Evolutionary conservation across 495 filamentous ascomycete species (phyloP), one percentile per base, ranked within the genome.

Genomic region (Penicillium ucsense): DNA sequence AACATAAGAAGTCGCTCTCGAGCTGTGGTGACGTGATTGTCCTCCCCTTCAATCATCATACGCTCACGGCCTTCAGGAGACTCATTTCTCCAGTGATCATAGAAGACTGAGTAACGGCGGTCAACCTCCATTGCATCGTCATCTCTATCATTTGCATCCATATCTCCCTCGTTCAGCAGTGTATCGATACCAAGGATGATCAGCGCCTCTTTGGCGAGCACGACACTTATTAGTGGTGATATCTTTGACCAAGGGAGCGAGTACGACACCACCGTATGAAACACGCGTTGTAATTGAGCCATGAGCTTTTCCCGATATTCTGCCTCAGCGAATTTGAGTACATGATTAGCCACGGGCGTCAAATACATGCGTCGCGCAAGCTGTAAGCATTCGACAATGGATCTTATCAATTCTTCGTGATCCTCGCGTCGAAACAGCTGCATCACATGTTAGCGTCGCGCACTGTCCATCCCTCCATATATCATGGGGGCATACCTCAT

Each of bases 181-280:
- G 64, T 62, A 41, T 69, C 62, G 11, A 84, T 72, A 2, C 79
- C 80, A 5, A 89, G 63, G 6, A 88, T 74, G 10, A 70, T 63
- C 20, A 70, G 59, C 35, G 77, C 71, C 47, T 81, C 63, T 31
- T 66, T 68, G 10, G 67, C 64, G 10, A 88, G 53, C 36, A 84
- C 77, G 20, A 58, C 59, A 3, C 67, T 65, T 3, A 89, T 59
- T 8, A 81, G 66, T 10, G 60, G 56, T 35, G 75, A 71, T 33
- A 86, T 57, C 5, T 56, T 39, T 30, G 61, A 62, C 54, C 73
- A 72, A 4, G 79, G 79, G 30, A 82, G 62, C 3, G 83, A 82
- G 59, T 84, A 82, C 11, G 74, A 73, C 31, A 87, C 74, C 28
- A 88, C 74, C 12, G 82, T 77, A 55, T 84, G 75, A 28, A 89